These are phyloP conservation scores for Pseudomonodictys pantanalensis DNA, from an alignment of 495 filamentous ascomycete genomes.

Conservation along the genomic window DNA sequence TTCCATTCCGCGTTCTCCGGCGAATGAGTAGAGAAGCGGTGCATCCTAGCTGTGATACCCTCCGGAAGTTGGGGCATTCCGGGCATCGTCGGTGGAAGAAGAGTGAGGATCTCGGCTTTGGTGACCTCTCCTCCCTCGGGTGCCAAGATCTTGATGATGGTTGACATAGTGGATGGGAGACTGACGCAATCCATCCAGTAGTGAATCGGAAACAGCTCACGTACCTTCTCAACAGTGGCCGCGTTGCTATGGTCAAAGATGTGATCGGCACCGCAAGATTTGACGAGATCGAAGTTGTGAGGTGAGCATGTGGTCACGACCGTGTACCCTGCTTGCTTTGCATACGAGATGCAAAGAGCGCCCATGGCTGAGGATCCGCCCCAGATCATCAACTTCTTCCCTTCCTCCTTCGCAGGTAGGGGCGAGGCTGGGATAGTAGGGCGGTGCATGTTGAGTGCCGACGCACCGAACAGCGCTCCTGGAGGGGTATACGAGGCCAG, in stretches of 20 bases:
- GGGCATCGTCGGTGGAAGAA: conserved; percentile 9
- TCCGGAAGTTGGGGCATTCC: conserved; percentile 4
- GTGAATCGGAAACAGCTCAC: conserved; percentile 23
- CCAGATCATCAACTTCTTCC: conserved; percentile 49
- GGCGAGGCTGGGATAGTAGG: neutral
- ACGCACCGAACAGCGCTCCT: conserved; percentile 7
- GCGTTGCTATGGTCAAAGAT: conserved; percentile 55
- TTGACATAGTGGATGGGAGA: neutral
- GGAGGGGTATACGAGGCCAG: conserved; percentile 16
- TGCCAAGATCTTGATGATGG: conserved; percentile 13
- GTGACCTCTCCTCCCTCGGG: conserved; percentile 3
- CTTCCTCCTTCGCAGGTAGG: conserved; percentile 21
- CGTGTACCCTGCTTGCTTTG: conserved; percentile 47
- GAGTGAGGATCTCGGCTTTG: conserved; percentile 1
- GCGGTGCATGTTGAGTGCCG: conserved; percentile 11
- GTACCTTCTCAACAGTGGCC: conserved; percentile 43
- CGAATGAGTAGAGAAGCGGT: conserved; percentile 12
- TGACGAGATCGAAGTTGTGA: conserved; percentile 52
- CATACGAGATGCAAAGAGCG: conserved; percentile 54
- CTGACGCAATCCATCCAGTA: conserved; percentile 20
- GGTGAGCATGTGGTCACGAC: conserved; percentile 57
- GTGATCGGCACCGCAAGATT: conserved; percentile 48
- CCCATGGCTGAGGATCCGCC: conserved; percentile 50
- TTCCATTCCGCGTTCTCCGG: conserved; percentile 10
- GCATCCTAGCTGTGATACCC: conserved; percentile 2